Conservation (phyloP, 2,329 filamentous ascomycete genomes). For the Stemphylium beticola region DNA sequence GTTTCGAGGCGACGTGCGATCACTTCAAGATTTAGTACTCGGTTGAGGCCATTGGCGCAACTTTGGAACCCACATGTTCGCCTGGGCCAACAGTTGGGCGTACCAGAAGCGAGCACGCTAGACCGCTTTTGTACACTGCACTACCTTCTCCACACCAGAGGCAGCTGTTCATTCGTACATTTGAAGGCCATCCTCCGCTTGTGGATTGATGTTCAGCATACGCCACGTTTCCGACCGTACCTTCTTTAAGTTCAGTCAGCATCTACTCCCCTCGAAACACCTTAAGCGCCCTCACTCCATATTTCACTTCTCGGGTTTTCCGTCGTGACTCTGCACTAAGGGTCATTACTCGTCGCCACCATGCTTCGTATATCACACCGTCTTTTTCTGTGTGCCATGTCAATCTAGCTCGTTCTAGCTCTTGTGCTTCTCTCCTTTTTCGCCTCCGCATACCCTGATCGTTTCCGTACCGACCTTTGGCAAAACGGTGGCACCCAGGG, state of each 20-base stretch:
- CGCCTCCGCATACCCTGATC: constrained; percentile 14
- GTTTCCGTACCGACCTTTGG: constrained; percentile 16
- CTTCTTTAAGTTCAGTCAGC: not conserved
- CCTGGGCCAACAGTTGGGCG: not conserved
- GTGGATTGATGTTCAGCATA: not conserved
- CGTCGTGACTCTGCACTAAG: too few relatives aligned
- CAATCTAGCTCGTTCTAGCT: constrained; percentile 13
- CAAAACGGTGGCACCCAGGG: constrained; percentile 18
- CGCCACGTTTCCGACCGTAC: not conserved
- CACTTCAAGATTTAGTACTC: too few relatives aligned
- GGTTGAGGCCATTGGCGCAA: constrained; percentile 10
- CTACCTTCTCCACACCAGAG: not conserved
- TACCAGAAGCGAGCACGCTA: not conserved
- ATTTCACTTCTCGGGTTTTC: too few relatives aligned
- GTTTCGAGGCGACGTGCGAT: too few relatives aligned
- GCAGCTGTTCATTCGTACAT: not conserved
- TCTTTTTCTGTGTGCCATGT: constrained; percentile 1
- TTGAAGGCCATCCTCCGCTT: not conserved
- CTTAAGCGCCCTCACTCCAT: not conserved
- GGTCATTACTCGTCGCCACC: not conserved
- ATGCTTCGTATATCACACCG: constrained; percentile 2
- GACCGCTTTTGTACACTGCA: not conserved
- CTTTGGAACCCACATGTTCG: constrained; percentile 1
- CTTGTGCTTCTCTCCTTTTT: constrained; percentile 16
- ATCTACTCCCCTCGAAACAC: not conserved